Conservation (phyloP, 768 basidiomycete genomes). For the Leccinum obscurum region DNA sequence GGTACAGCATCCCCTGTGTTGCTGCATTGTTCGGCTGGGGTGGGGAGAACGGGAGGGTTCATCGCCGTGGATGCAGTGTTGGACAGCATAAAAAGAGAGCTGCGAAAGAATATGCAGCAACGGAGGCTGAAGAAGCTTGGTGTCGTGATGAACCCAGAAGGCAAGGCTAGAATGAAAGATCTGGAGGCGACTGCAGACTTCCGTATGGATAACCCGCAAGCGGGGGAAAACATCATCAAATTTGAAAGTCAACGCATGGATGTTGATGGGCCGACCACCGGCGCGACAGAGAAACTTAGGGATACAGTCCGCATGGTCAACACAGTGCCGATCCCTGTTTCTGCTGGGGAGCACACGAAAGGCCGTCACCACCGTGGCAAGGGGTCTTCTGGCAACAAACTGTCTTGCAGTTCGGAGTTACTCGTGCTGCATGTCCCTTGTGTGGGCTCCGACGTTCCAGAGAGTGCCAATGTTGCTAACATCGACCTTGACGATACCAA, state of each 20-base stretch:
- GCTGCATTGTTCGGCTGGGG: conserved; percentile 92
- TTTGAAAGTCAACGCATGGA: conserved; percentile 22
- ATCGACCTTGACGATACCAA: conserved; percentile 22
- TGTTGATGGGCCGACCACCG: conserved; percentile 23
- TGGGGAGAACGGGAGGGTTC: conserved; percentile 92
- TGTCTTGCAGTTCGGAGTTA: conserved; percentile 19
- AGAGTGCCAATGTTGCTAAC: conserved; percentile 17
- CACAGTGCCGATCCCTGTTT: conserved; percentile 29
- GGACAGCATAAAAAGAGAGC: conserved; percentile 67
- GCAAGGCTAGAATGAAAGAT: conserved; percentile 5
- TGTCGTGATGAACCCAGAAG: not conserved
- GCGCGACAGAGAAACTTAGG: not conserved
- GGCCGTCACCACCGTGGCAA: conserved; percentile 10
- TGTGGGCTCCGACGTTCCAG: conserved; percentile 18
- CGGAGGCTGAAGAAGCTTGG: conserved; percentile 4
- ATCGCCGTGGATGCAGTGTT: conserved; percentile 88
- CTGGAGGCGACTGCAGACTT: conserved; percentile 6
- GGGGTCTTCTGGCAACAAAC: conserved; percentile 6
- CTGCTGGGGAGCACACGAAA: conserved; percentile 31
- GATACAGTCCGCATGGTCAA: conserved; percentile 13
- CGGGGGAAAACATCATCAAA: conserved; percentile 2
- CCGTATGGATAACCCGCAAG: conserved; percentile 12
- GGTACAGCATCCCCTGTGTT: conserved; percentile 58
- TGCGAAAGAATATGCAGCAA: conserved; percentile 38
- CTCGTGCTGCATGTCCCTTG: conserved; percentile 34